Evolutionary conservation across 31 red algal genomes (phyloP), one percentile per base, ranked within the genome.

Genomic region (Bonnemaisonia californica): DNA sequence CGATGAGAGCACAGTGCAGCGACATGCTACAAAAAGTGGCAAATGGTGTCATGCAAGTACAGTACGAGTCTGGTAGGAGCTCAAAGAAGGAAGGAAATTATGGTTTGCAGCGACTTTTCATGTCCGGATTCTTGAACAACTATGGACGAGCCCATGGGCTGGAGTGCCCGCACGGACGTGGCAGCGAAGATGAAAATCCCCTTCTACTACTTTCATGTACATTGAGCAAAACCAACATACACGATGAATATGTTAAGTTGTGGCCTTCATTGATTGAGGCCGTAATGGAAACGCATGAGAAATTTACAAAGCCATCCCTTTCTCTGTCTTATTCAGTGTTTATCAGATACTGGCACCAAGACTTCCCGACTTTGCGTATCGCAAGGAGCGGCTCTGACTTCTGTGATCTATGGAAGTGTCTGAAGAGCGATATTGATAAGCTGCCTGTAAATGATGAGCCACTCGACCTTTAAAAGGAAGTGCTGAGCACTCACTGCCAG

Each of bases 291-390:
- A 35, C n/a, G 35, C 8, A 33, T 22, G 40, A 21, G 7, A 68
- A 68, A 21, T 30, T 21, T 18, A 21, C n/a, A 21, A 68, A 21
- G 21, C n/a, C 40, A 30, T 36, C 63, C n/a, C 21, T 36, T 30
- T 31, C n/a, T 35, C 23, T 35, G n/a, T 68, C 63, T 30, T 68
- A 30, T 36, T 7, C 21, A 16, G 40, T 47, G 19, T 78, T 78
- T 78, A 12, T 78, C 62, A 48, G 74, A 32, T 38, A 47, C n/a
- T 78, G 74, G 74, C 22, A 21, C 13, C 19, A 61, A 23, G 56
- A 78, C 36, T n/a, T 62, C 18, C 74, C 74, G 33, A 61, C 51
- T 38, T 29, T 58, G 18, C 74, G 74, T 56, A 47, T 78, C 27
- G 21, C 41, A 26, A 33, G 24, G 74, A 38, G 23, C 18, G 56